Evolutionary conservation across 305 asterid genomes (phyloP), one percentile per base, ranked within the genome.

Genomic region (Rubia peregrina): DNA sequence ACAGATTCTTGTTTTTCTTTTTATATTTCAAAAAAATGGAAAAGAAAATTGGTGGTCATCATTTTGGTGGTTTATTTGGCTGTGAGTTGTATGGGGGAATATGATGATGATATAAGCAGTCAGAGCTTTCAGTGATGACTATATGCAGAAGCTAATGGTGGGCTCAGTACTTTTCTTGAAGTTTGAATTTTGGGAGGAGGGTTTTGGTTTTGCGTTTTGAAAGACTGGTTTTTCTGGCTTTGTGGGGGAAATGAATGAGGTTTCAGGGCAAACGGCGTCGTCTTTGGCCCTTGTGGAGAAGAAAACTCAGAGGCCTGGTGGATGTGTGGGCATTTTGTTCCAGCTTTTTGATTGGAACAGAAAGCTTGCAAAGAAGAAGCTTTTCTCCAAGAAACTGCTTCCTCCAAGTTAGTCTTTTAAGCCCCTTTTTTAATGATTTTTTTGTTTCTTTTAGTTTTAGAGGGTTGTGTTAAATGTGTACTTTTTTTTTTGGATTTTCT

Each of bases 311-410:
- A 84, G 82, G 72, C 81, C 89, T 24, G 96, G 96, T 40, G 98
- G 98, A 8, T 92, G 97, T 82, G 95, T 83, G 22, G 96, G 98
- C 67, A 84, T 91, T 81, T 90, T 95, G 83, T 90, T 86, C 77
- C 95, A 88, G 74, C 87, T 95, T 9, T 85, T 94, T 78, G 98
- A 91, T 75, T 91, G 99, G 99, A 94, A 91, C 83, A 84, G 93
- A n/a, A 89, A 83, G 76, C 85, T 95, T 22, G 90, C 97, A 1
- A 94, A 86, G 80, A 91, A 91, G 84, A 91, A 83, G 80, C 83
- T 90, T 7, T 95, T 95, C 64, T 75, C 97, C 49, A 95, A 81
- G 88, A 95, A 87, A 85, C 74, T 91, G 80, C 94, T 90, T 71
- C 87, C 95, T 21, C 92, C 96, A 76, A 98, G 96, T 89, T 70